Percentiles rank a stretch among this genome's conserved stretches.
Evolutionary conservation across 2,329 filamentous ascomycete species (phyloP).

Genomic region (Gyromitra esculenta): DNA sequence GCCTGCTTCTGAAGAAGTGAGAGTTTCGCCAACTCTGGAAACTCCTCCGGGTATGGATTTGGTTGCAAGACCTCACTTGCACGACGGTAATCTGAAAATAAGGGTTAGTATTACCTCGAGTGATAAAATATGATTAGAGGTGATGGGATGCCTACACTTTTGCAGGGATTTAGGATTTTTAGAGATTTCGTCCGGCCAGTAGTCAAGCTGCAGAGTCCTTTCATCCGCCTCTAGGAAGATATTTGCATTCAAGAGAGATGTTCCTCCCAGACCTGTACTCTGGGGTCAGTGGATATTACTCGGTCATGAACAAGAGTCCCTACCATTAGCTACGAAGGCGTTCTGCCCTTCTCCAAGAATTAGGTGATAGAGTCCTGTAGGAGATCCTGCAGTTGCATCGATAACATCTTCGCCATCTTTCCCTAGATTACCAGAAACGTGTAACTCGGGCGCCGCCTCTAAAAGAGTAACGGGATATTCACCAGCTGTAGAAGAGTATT

Average conservation of each 20-base stretch:
- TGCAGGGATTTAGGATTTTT: slow-evolving; percentile 62
- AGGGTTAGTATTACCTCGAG: slow-evolving; percentile 20
- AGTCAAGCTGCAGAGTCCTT: slow-evolving; percentile 65
- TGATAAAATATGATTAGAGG: background rate
- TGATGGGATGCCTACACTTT: slow-evolving; percentile 63
- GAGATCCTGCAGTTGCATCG: slow-evolving; percentile 65
- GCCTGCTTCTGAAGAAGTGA: slow-evolving; percentile 69
- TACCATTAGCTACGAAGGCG: slow-evolving; percentile 69
- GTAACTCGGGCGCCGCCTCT: slow-evolving; percentile 66
- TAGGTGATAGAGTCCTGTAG: slow-evolving; percentile 72
- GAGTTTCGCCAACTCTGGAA: slow-evolving; percentile 69
- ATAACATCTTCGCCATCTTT: slow-evolving; percentile 62
- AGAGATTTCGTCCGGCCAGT: slow-evolving; percentile 70
- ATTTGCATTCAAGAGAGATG: slow-evolving; percentile 74
- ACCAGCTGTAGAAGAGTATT: slow-evolving; percentile 62
- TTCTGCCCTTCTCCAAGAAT: slow-evolving; percentile 72
- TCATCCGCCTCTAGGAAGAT: slow-evolving; percentile 71
- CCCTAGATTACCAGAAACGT: slow-evolving; percentile 67
- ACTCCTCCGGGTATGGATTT: slow-evolving; percentile 68
- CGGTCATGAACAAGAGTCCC: slow-evolving; percentile 16
- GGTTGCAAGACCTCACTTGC: slow-evolving; percentile 70
- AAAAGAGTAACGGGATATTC: slow-evolving; percentile 68
- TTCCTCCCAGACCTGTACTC: slow-evolving; percentile 69
- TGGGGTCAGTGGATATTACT: slow-evolving; percentile 18
- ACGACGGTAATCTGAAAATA: slow-evolving; percentile 66